Evolutionary conservation across 2,329 filamentous ascomycete species (phyloP).

Genomic region (Ambrosiella beaveri): DNA sequence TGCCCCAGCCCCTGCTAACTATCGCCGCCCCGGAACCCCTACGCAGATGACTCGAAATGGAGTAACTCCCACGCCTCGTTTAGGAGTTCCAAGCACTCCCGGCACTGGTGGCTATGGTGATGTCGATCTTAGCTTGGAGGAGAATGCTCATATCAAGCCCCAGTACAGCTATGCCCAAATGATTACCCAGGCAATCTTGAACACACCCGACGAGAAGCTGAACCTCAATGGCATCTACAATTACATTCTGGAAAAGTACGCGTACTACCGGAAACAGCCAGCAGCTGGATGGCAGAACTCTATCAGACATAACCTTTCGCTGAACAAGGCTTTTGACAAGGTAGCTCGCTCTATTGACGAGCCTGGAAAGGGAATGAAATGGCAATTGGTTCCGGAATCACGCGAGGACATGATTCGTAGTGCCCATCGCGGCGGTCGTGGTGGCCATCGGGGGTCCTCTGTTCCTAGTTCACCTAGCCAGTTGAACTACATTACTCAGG

Average conservation of each 20-base stretch:
- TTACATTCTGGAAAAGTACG: slow-evolving; percentile 79
- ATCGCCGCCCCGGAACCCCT: slow-evolving; percentile 44
- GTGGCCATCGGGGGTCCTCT: slow-evolving; percentile 49
- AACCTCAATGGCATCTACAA: slow-evolving; percentile 87
- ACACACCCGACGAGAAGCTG: slow-evolving; percentile 69
- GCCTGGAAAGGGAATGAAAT: slow-evolving; percentile 97
- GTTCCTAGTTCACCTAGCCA: slow-evolving; percentile 51
- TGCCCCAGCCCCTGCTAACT: slow-evolving; percentile 42
- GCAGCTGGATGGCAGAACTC: slow-evolving; percentile 91
- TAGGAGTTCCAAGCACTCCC: slow-evolving; percentile 9
- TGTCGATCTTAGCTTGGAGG: slow-evolving; percentile 65
- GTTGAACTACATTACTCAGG: slow-evolving; percentile 42
- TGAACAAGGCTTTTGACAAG: slow-evolving; percentile 91
- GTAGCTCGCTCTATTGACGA: slow-evolving; percentile 84
- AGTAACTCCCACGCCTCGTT: slow-evolving; percentile 7
- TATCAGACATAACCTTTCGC: slow-evolving; percentile 85
- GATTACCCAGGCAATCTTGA: slow-evolving; percentile 90
- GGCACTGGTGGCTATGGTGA: slow-evolving; percentile 23
- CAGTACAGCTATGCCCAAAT: slow-evolving; percentile 92
- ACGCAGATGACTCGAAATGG: slow-evolving; percentile 17
- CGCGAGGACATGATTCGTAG: slow-evolving; percentile 78
- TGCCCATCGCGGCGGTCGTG: slow-evolving; percentile 41
- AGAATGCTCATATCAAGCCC: slow-evolving; percentile 81
- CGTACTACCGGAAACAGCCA: slow-evolving; percentile 73
- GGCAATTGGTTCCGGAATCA: slow-evolving; percentile 75